phyloP scores from a whole-genome alignment of 371 early-diverging fungal species.

The Mucor irregularis region DNA sequence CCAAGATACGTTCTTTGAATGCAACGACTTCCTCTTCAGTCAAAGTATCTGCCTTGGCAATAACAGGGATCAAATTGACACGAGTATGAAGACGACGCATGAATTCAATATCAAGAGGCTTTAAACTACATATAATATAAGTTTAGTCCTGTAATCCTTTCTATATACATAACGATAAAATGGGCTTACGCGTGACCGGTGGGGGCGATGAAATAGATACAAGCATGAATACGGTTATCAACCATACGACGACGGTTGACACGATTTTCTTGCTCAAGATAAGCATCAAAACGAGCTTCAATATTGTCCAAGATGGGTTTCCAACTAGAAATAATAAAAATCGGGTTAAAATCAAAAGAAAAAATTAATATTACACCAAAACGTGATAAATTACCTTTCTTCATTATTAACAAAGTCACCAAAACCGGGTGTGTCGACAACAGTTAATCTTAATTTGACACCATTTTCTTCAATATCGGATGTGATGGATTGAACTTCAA shows the following conservation, averaged over 20 bases:
- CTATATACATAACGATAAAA: no score
- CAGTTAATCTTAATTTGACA: constrained; percentile 91
- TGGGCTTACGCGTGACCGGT: constrained; percentile 95
- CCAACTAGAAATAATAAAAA: constrained; percentile 64
- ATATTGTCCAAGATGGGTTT: constrained; percentile 95
- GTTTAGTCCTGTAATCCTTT: no score
- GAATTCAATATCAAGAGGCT: constrained; percentile 94
- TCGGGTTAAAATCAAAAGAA: background rate
- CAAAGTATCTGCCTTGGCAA: constrained; percentile 97
- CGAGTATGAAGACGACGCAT: constrained; percentile 92
- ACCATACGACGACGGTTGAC: constrained; percentile 86
- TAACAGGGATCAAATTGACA: constrained; percentile 97
- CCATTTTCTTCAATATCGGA: constrained; percentile 89
- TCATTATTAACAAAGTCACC: constrained; percentile 97
- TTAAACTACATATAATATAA: no score
- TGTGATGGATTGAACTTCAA: constrained; percentile 91
- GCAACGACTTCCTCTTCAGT: constrained; percentile 92
- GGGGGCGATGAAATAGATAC: constrained; percentile 97
- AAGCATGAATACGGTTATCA: constrained; percentile 96
- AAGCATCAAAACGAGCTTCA: constrained; percentile 94
- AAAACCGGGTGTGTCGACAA: constrained; percentile 94
- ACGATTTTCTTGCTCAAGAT: constrained; percentile 91
- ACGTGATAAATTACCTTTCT: constrained; percentile 59
- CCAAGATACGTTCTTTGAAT: constrained; percentile 92
- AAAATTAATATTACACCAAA: background rate